Base-by-base conservation (phyloP, 495 filamentous ascomycete species). In the Astrothelium macrocarpum region DNA sequence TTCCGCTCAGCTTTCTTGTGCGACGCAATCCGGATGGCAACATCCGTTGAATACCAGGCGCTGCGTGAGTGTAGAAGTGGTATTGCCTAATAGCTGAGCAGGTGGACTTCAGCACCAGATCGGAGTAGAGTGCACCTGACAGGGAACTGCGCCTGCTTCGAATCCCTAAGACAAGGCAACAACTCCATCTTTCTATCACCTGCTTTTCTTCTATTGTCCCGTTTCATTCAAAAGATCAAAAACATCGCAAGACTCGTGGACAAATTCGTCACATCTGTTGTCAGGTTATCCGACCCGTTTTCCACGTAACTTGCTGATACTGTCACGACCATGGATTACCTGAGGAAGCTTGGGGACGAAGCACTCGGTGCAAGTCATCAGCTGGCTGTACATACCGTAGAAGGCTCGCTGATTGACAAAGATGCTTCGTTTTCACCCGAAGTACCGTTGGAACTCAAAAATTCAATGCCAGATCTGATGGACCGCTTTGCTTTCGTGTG, bases 401-500 rank as follows among this genome's bases (percentile, higher is more conserved):
- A 56, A 34, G 64, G 61, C 36, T 32, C 29, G 18, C 34, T 58
- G 20, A 68, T 70, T 34, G 65, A 66, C 9, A 32, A 63, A 32
- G 64, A 59, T 29, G 36, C 66, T 3, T 66, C 66, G 20, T 64
- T 32, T 36, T 70, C 68, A 3, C 66, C 66, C 16, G 66, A 67
- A 5, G 66, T 70, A 18, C 68, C 66, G 3, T 61, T 62, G 29
- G 66, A 70, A 26, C 64, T 68, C 10, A 61, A 59, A 23, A 14
- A 39, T 1, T 66, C 61, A 58, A 62, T 70, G 9, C 68, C 66
- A 2, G 66, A 70, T 42, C 34, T 70, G 12, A 66, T 70, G 45
- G 68, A 70, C 34, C 68, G 68, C 56, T 70, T 70, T 36, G 59
- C 66, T 2, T 58, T 67, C 20, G 56, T 64, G 16, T 53, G 63